phyloP scores from a whole-genome alignment of 805 yeast genomes.

The Saturnispora halmiae region DNA sequence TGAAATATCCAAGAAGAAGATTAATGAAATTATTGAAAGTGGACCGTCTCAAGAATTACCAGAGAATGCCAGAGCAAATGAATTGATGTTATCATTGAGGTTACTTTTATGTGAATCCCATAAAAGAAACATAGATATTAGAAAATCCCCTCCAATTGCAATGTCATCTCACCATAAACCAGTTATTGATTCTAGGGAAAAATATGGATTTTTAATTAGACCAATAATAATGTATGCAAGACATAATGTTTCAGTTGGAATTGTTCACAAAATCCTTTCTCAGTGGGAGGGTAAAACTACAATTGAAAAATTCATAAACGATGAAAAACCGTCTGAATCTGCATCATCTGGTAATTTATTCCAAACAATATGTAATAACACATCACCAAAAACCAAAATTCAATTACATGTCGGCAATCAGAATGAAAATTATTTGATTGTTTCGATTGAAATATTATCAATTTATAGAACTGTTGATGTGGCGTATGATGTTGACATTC shows the following conservation, averaged over 20 bases:
- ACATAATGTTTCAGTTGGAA: slow-evolving; percentile 38
- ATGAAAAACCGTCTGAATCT: too few species aligned
- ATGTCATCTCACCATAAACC: slow-evolving; percentile 26
- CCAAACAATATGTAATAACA: slow-evolving; percentile 17
- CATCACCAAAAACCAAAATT: slow-evolving; percentile 15
- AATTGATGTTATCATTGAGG: slow-evolving; percentile 44
- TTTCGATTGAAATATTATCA: slow-evolving; percentile 13
- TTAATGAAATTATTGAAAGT: neutral
- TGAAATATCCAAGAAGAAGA: slow-evolving; percentile 17
- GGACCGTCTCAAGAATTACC: slow-evolving; percentile 15
- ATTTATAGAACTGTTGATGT: slow-evolving; percentile 13
- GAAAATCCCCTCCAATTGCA: slow-evolving; percentile 39
- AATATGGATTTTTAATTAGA: slow-evolving; percentile 35
- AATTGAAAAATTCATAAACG: slow-evolving; percentile 5
- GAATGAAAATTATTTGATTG: too few species aligned
- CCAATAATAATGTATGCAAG: slow-evolving; percentile 52
- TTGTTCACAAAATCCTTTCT: slow-evolving; percentile 24
- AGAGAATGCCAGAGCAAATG: slow-evolving; percentile 39
- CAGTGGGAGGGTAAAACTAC: slow-evolving; percentile 17
- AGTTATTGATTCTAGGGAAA: slow-evolving; percentile 5
- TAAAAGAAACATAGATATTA: slow-evolving; percentile 35
- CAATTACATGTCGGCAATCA: neutral
- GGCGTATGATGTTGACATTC: slow-evolving; percentile 12
- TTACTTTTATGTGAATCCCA: slow-evolving; percentile 55
- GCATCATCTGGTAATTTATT: slow-evolving; percentile 18